These are phyloP conservation scores for Spizellomyces sp. DNA, from an alignment of 192 early-diverging fungal genomes.

Conservation along the genomic window DNA sequence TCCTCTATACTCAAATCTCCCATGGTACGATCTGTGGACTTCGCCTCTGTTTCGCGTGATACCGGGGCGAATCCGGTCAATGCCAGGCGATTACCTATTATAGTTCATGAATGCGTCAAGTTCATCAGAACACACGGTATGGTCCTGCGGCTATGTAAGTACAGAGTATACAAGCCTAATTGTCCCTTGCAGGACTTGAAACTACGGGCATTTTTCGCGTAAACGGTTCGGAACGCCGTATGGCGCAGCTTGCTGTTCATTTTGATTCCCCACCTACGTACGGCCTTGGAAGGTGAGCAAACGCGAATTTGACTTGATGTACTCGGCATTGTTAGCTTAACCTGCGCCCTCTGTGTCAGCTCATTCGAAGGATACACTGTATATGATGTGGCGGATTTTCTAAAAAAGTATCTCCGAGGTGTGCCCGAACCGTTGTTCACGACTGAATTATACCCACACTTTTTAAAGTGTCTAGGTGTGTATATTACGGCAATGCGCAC, in stretches of 20 bases:
- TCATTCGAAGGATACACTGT: slow-evolving; percentile 50
- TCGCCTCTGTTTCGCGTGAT: slow-evolving; percentile 35
- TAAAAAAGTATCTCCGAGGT: slow-evolving; percentile 50
- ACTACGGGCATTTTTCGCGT: slow-evolving; percentile 52
- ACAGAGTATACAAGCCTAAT: too few species aligned
- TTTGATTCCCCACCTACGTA: slow-evolving; percentile 49
- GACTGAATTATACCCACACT: slow-evolving; percentile 44
- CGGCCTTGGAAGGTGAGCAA: slow-evolving; percentile 32
- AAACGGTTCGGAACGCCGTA: slow-evolving; percentile 49
- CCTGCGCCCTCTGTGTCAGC: slow-evolving; percentile 9
- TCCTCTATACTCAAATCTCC: slow-evolving; percentile 1
- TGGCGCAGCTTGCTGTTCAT: slow-evolving; percentile 35
- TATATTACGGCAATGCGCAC: not conserved
- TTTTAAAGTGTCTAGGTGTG: slow-evolving; percentile 47
- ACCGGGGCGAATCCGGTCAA: slow-evolving; percentile 8
- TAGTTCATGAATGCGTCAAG: slow-evolving; percentile 41
- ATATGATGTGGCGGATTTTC: slow-evolving; percentile 53
- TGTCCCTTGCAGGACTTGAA: slow-evolving; percentile 24
- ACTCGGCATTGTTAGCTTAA: slow-evolving; percentile 4
- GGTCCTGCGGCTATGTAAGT: too few species aligned
- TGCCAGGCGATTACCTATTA: slow-evolving; percentile 40
- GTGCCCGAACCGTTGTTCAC: slow-evolving; percentile 56
- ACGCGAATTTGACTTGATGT: not conserved
- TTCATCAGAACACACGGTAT: slow-evolving; percentile 27
- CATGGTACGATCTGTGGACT: slow-evolving; percentile 33